phyloP scores from a whole-genome alignment of 2,329 filamentous ascomycete species.

The Penicillium decumbens region DNA sequence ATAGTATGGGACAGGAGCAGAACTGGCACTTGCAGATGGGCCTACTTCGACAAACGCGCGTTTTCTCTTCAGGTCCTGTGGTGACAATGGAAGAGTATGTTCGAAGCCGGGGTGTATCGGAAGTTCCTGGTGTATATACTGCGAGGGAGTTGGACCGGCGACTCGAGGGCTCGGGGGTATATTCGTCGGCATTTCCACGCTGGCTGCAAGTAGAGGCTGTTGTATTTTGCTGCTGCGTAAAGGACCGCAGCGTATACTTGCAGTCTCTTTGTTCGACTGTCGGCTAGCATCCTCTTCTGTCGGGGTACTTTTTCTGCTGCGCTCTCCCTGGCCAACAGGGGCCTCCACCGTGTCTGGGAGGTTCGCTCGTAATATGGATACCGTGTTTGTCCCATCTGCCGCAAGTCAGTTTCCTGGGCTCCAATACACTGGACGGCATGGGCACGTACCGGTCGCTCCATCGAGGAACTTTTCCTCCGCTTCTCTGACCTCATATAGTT shows the following conservation, averaged over 20 bases:
- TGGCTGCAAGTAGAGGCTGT: constrained; percentile 4
- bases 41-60: constrained; percentile 10
- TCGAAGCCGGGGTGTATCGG: constrained; percentile 9
- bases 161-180: constrained; percentile 2
- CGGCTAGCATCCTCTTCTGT: constrained; percentile 7
- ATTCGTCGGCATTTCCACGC: constrained; percentile 2
- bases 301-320: constrained; percentile 16
- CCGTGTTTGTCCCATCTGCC: constrained; percentile 24
- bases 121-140: constrained; percentile 8
- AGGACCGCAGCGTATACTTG: constrained; percentile 3
- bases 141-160: constrained; percentile 8
- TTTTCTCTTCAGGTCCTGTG: constrained; percentile 18
- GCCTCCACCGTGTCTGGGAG: constrained; percentile 25
- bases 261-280: constrained; percentile 9
- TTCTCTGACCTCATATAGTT: constrained; percentile 39
- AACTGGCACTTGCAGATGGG: neutral
- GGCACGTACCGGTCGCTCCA: constrained; percentile 34
- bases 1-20: constrained; percentile 7
- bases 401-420: constrained; percentile 1
- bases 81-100: neutral
- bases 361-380: constrained; percentile 27
- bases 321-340: constrained; percentile 9
- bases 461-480: constrained; percentile 38
- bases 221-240: constrained; percentile 1
- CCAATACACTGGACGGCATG: neutral